phyloP scores from a whole-genome alignment of 192 early-diverging fungal species.

The Linderina pennispora region DNA sequence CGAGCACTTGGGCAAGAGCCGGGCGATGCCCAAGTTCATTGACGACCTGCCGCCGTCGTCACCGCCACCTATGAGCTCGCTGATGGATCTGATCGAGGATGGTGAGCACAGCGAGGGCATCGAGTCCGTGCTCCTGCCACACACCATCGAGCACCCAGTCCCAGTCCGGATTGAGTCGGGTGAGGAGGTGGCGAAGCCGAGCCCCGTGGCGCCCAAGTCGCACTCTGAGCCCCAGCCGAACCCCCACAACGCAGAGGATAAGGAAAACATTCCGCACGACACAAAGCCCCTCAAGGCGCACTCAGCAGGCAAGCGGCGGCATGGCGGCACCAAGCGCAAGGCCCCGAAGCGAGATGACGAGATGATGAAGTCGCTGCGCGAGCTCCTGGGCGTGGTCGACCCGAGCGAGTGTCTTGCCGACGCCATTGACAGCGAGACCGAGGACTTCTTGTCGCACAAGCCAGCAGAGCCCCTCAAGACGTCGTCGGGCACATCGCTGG shows the following conservation, averaged over 20 bases:
- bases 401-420: slow-evolving; percentile 45
- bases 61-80: slow-evolving; percentile 18
- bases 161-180: neutral
- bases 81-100: neutral
- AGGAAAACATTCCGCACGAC: neutral
- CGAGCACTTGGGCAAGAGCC: no score
- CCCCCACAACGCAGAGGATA: neutral
- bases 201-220: no score
- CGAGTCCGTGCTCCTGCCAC: no score
- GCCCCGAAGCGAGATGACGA: slow-evolving; percentile 24
- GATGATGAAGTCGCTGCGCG: slow-evolving; percentile 38
- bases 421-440: slow-evolving; percentile 44
- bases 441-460: slow-evolving; percentile 22
- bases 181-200: no score
- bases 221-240: neutral
- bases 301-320: neutral
- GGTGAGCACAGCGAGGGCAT: no score
- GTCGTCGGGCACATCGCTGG: slow-evolving; percentile 11
- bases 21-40: neutral
- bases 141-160: neutral
- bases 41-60: slow-evolving; percentile 40
- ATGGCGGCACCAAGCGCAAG: neutral
- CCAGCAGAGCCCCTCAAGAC: slow-evolving; percentile 16
- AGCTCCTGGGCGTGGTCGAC: slow-evolving; percentile 43
- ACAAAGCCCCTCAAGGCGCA: neutral